Base-by-base conservation (phyloP, 164 flowering plant genomes). In the Macadamia tetraphylla region DNA sequence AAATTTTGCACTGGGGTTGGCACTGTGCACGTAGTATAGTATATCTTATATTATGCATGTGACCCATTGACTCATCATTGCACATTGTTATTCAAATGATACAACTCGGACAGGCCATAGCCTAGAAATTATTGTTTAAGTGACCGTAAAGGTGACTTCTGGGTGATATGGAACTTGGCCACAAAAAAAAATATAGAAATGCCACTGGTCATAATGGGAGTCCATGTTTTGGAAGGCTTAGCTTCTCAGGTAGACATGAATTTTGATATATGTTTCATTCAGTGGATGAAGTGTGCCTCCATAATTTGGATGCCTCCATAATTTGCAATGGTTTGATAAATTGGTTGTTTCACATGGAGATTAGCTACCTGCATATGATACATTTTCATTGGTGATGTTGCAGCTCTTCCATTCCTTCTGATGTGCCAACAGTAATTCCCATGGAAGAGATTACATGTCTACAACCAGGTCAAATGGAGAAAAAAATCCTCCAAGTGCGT, bases 401-500 rank as follows among this genome's bases (percentile, higher is more conserved):
- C 88, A 89, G 95, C 78, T 71, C 73, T 48, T 66, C 48, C 18
- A 66, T 70, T 48, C 69, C 86, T 44, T 58, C 70, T 58, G 82
- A 83, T 71, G 80, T 77, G 62, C 90, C 90, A 46, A 79, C 69
- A 15, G 52, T 89, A 67, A 81, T 87, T 77, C 81, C 87, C 15
- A 76, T 84, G 86, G 93, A 94, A 72, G 92, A 83, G 70, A 87
- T 94, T 72, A 63, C 70, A 35, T 78, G 76, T 64, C 78, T 94
- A 30, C 88, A 77, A 55, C 93, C 96, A 70, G 87, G 88, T 73
- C 83, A 91, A 73, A 81, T 69, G 61, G 60, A 55, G n/a, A 82
- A 76, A 55, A 79, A 78, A 70, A 76, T 70, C 60, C 69, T 94
- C 65, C 85, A 91, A 60, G 88, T 87, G 63, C 87, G 75, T 60